Conservation (phyloP, 768 basidiomycete genomes). For the Tricholoma saponaceum region DNA sequence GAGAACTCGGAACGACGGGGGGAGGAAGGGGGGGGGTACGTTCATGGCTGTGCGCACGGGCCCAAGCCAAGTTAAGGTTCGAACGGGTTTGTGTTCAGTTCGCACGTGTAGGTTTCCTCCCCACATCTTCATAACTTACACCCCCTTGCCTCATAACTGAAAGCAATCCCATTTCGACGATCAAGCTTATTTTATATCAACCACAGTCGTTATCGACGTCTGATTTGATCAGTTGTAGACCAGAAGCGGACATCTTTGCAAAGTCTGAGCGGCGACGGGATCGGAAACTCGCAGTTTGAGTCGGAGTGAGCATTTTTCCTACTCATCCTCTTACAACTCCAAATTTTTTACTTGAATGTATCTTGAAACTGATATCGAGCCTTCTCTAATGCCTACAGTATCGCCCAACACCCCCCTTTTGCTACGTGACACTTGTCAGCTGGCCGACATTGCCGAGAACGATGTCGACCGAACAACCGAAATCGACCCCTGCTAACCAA, state of each 20-base stretch:
- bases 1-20: neutral
- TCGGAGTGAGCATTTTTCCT: constrained; percentile 42
- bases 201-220: neutral
- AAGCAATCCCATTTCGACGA: neutral
- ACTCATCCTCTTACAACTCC: constrained; percentile 15
- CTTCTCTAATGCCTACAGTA: neutral
- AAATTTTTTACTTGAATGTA: constrained; percentile 5
- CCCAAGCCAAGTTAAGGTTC: constrained; percentile 10
- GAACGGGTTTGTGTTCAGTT: constrained; percentile 5
- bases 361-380: neutral
- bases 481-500: constrained; percentile 22
- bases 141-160: constrained; percentile 6
- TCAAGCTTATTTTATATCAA: neutral
- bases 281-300: constrained; percentile 37
- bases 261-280: constrained; percentile 38
- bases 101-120: constrained; percentile 19
- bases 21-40: neutral
- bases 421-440: neutral
- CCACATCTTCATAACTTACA: constrained; percentile 2
- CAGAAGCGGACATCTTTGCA: constrained; percentile 18
- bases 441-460: neutral
- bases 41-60: constrained; percentile 18
- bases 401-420: neutral
- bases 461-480: constrained; percentile 33
- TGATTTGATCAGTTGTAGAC: constrained; percentile 1